Evolutionary conservation across 306 rosid species (phyloP).

Genomic region (Acacia crassicarpa): DNA sequence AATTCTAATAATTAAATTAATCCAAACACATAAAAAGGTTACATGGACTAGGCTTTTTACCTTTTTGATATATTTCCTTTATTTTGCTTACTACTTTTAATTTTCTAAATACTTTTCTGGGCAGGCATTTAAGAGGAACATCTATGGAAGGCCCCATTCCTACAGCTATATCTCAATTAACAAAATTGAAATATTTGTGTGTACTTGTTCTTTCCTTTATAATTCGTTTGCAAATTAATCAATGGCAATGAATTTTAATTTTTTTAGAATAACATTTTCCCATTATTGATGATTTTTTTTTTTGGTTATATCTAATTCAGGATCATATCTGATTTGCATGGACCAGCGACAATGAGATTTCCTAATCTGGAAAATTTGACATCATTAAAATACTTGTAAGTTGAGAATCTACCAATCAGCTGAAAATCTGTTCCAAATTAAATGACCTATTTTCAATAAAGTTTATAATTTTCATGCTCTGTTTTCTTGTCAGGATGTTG

Average conservation of each 20-base stretch:
- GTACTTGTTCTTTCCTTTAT: constrained; percentile 10
- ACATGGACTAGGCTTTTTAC: no score
- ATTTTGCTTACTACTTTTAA: no score
- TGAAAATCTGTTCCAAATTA: no score
- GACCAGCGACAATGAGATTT: constrained; percentile 27
- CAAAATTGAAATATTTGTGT: constrained; percentile 50
- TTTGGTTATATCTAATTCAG: neutral
- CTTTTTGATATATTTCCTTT: neutral
- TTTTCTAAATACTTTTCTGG: no score
- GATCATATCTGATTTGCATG: neutral
- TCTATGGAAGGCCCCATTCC: constrained; percentile 35
- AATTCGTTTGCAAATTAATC: no score
- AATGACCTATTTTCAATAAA: neutral
- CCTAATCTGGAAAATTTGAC: constrained; percentile 43
- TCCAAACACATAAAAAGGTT: no score
- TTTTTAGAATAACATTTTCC: neutral
- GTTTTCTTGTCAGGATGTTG: constrained; percentile 50
- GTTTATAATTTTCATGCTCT: neutral
- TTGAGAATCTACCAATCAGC: constrained; percentile 8
- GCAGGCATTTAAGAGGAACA: neutral
- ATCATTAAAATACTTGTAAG: constrained; percentile 45
- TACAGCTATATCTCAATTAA: constrained; percentile 46
- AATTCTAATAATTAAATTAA: no score
- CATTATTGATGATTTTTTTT: neutral
- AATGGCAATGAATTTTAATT: neutral